phyloP scores from a whole-genome alignment of 2,329 filamentous ascomycete species.

The Camillea tinctor region DNA sequence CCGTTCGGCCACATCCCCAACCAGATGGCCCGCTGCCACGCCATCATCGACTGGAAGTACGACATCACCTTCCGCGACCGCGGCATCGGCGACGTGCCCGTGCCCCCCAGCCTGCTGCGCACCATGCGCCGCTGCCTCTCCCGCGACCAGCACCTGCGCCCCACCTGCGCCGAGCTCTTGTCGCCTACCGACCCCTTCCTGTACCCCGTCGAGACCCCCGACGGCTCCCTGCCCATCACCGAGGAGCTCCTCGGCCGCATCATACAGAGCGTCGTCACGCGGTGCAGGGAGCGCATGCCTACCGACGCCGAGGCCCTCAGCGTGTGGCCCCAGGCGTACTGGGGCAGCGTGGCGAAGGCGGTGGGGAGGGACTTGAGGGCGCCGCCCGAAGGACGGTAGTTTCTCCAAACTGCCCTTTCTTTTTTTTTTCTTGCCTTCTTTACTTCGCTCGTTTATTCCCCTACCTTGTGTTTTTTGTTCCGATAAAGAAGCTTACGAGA shows the following conservation, averaged over 20 bases:
- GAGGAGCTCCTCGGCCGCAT: slow-evolving; percentile 62
- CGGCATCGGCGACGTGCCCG: slow-evolving; percentile 63
- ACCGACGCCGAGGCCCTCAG: slow-evolving; percentile 55
- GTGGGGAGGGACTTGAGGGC: slow-evolving; percentile 34
- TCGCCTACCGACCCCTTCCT: slow-evolving; percentile 60
- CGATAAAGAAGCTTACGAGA: background rate
- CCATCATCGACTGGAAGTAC: slow-evolving; percentile 78
- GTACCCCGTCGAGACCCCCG: slow-evolving; percentile 57
- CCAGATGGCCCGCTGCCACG: slow-evolving; percentile 81
- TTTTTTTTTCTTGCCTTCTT: background rate
- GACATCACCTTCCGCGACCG: slow-evolving; percentile 68
- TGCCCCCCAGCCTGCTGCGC: slow-evolving; percentile 58
- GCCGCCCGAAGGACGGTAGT: background rate
- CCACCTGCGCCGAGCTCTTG: slow-evolving; percentile 63
- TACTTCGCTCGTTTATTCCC: no score
- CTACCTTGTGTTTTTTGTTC: no score
- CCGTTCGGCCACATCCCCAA: slow-evolving; percentile 92
- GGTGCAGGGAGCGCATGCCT: slow-evolving; percentile 58
- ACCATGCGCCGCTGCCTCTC: slow-evolving; percentile 64
- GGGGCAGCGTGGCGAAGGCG: slow-evolving; percentile 56
- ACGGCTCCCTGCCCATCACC: slow-evolving; percentile 57
- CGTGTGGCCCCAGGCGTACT: slow-evolving; percentile 62
- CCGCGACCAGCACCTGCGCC: slow-evolving; percentile 61
- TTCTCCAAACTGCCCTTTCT: background rate
- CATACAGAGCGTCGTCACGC: slow-evolving; percentile 60